Evolutionary conservation across 768 basidiomycete species (phyloP).

Genomic region (Boletus bicolor): DNA sequence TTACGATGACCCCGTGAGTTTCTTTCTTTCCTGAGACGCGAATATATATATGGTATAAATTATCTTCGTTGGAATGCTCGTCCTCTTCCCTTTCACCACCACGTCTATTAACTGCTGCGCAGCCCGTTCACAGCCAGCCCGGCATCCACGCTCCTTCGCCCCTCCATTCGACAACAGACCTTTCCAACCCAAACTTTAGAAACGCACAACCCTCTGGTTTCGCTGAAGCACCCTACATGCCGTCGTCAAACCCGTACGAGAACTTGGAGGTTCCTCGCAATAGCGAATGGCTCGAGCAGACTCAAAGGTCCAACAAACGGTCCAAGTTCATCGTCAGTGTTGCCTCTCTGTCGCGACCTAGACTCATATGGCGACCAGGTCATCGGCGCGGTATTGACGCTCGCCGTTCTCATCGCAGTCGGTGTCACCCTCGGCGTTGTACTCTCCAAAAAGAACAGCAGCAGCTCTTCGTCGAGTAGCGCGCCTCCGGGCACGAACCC

Average conservation of each 20-base stretch:
- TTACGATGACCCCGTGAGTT: slow-evolving; percentile 28
- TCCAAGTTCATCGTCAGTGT: slow-evolving; percentile 58
- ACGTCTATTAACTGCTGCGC: slow-evolving; percentile 23
- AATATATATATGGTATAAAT: slow-evolving; percentile 6
- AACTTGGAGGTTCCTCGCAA: slow-evolving; percentile 32
- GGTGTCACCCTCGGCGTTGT: slow-evolving; percentile 65
- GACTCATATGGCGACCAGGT: slow-evolving; percentile 38
- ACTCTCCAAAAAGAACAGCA: slow-evolving; percentile 54
- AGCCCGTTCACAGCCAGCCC: slow-evolving; percentile 33
- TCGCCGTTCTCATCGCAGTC: slow-evolving; percentile 51
- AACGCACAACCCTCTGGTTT: slow-evolving; percentile 23
- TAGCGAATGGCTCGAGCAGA: slow-evolving; percentile 42
- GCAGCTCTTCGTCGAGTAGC: slow-evolving; percentile 21
- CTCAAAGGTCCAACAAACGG: slow-evolving; percentile 32
- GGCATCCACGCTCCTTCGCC: slow-evolving; percentile 37
- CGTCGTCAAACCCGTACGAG: slow-evolving; percentile 28
- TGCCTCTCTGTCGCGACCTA: neutral
- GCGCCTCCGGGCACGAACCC: slow-evolving; percentile 36
- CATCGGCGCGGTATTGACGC: slow-evolving; percentile 43
- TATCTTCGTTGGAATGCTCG: neutral
- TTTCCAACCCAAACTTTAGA: slow-evolving; percentile 24
- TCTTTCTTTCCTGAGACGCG: neutral
- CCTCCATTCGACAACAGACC: slow-evolving; percentile 19
- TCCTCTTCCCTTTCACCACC: neutral
- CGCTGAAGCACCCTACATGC: slow-evolving; percentile 25